Evolutionary conservation across 441 rosid species (phyloP).

Genomic region (Melastoma candidum): DNA sequence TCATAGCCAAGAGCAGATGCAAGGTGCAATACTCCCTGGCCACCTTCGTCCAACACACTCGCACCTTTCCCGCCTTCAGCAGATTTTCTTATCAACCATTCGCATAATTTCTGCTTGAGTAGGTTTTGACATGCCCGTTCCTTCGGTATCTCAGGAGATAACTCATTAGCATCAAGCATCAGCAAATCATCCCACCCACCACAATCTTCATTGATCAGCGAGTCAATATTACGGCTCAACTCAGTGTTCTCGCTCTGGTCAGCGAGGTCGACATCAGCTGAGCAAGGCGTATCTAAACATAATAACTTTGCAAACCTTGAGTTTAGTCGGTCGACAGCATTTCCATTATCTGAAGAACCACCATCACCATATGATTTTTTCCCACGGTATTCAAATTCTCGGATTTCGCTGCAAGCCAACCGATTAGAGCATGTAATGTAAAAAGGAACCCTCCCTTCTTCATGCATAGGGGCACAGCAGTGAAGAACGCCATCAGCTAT

Average conservation of each 20-base stretch:
- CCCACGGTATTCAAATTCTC: slow-evolving; percentile 71
- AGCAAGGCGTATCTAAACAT: slow-evolving; percentile 29
- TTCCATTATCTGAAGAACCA: slow-evolving; percentile 24
- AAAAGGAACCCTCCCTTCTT: slow-evolving; percentile 79
- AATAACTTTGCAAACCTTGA: slow-evolving; percentile 54
- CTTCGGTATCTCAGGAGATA: slow-evolving; percentile 32
- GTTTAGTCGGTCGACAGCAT: slow-evolving; percentile 32
- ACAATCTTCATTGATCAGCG: slow-evolving; percentile 49
- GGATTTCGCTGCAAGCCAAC: slow-evolving; percentile 92
- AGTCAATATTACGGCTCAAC: slow-evolving; percentile 45
- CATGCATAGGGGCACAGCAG: slow-evolving; percentile 58
- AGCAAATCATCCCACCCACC: slow-evolving; percentile 55
- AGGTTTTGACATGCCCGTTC: slow-evolving; percentile 53
- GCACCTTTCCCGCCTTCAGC: slow-evolving; percentile 88
- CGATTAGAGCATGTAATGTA: slow-evolving; percentile 89
- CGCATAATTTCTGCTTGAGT: slow-evolving; percentile 61
- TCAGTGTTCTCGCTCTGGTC: slow-evolving; percentile 30
- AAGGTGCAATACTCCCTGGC: slow-evolving; percentile 86
- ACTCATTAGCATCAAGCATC: slow-evolving; percentile 25
- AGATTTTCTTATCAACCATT: slow-evolving; percentile 70
- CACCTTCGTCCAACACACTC: slow-evolving; percentile 62
- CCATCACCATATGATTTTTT: slow-evolving; percentile 22
- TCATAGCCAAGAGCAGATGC: slow-evolving; percentile 93
- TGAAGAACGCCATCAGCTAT: slow-evolving; percentile 72
- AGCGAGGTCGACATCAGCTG: slow-evolving; percentile 15